phyloP scores from a whole-genome alignment of 495 filamentous ascomycete species.

The Tuber calosporum region DNA sequence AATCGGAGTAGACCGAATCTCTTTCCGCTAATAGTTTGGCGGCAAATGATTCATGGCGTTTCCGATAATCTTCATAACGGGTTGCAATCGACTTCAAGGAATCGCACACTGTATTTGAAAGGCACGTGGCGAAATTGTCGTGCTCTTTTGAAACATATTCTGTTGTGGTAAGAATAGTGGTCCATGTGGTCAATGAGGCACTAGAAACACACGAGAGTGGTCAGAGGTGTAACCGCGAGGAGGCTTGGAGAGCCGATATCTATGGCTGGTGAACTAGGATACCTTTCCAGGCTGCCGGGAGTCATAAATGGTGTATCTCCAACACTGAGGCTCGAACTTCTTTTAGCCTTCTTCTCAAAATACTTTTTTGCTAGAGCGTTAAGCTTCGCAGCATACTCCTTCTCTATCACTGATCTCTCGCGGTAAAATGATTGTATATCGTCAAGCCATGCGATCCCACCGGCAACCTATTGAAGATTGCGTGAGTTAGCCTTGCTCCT shows the following conservation, averaged over 20 bases:
- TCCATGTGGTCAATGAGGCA: slow-evolving; percentile 94
- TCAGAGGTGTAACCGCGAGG: neutral
- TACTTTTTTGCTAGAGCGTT: slow-evolving; percentile 85
- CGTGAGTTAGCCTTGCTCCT: slow-evolving; percentile 26
- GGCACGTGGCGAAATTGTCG: slow-evolving; percentile 68
- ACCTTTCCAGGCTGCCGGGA: slow-evolving; percentile 88
- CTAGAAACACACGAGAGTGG: slow-evolving; percentile 43
- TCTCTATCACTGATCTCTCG: slow-evolving; percentile 86
- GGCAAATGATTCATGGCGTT: slow-evolving; percentile 82
- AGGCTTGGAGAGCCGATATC: neutral
- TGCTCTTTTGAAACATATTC: slow-evolving; percentile 85
- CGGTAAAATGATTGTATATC: slow-evolving; percentile 97
- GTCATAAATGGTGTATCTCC: slow-evolving; percentile 90
- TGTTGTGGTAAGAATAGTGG: slow-evolving; percentile 79
- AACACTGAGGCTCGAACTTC: slow-evolving; percentile 79
- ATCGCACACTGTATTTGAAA: slow-evolving; percentile 72
- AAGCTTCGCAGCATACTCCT: slow-evolving; percentile 87
- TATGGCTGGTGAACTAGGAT: neutral
- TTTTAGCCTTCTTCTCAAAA: slow-evolving; percentile 90
- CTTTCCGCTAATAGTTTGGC: slow-evolving; percentile 81
- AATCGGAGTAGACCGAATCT: slow-evolving; percentile 70
- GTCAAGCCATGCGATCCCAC: slow-evolving; percentile 88
- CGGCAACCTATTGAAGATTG: slow-evolving; percentile 52
- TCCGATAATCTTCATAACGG: slow-evolving; percentile 86
- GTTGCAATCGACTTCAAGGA: slow-evolving; percentile 63